phyloP scores from a whole-genome alignment of 768 basidiomycete species.

The Gautieria morchelliformis region DNA sequence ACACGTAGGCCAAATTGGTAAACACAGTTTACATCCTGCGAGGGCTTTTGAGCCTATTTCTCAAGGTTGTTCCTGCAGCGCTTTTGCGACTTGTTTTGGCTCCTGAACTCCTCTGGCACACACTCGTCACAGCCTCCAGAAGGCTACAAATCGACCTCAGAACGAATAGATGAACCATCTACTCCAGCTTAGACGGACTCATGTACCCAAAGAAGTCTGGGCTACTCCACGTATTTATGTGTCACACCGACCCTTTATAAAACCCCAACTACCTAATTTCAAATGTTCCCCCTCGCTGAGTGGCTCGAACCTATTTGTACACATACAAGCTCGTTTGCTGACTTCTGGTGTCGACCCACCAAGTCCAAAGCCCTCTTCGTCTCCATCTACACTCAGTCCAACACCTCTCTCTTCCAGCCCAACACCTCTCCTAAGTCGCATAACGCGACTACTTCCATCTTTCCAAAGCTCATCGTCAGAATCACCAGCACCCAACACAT shows the following conservation, averaged over 20 bases:
- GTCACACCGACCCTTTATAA: neutral
- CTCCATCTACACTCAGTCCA: neutral
- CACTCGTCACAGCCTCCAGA: neutral
- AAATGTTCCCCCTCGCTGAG: neutral
- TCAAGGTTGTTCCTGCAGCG: neutral
- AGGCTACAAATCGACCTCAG: neutral
- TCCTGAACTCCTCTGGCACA: neutral
- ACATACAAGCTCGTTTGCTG: neutral
- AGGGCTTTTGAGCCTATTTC: neutral
- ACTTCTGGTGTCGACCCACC: neutral
- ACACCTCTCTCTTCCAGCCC: neutral
- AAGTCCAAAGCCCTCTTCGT: neutral
- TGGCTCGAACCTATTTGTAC: neutral
- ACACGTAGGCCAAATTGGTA: no score
- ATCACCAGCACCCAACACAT: slow-evolving; percentile 30
- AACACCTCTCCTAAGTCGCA: slow-evolving; percentile 17
- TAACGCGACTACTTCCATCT: slow-evolving; percentile 11
- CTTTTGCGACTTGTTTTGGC: neutral
- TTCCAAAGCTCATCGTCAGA: slow-evolving; percentile 22
- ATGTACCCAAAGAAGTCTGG: neutral
- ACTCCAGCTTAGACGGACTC: neutral
- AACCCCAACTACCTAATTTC: neutral
- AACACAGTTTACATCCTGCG: neutral
- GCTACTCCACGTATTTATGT: neutral
- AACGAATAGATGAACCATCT: neutral